Conservation (phyloP, 192 early-diverging fungal species). For the Coemansia umbellata region DNA sequence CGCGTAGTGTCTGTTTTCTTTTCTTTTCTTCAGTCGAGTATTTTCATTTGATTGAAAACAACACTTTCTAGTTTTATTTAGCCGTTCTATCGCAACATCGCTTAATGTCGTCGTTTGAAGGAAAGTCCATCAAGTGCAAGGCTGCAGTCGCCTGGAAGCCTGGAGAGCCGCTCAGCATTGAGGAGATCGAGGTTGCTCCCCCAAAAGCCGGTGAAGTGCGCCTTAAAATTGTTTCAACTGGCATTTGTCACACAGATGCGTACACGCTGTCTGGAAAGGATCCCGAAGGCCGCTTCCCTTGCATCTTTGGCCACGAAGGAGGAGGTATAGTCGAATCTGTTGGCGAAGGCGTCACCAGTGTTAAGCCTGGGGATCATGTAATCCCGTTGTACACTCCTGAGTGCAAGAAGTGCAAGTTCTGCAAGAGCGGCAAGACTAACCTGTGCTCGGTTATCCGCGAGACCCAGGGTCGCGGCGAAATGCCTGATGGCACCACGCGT, state of each 20-base stretch:
- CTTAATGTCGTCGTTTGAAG: slow-evolving; percentile 18
- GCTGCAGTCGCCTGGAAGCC: slow-evolving; percentile 96
- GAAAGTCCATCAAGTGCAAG: slow-evolving; percentile 70
- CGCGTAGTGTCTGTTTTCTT: background rate
- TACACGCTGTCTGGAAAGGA: slow-evolving; percentile 88
- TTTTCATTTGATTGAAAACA: no score
- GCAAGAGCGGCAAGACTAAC: slow-evolving; percentile 95
- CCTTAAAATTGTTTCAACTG: slow-evolving; percentile 87
- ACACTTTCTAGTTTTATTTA: no score
- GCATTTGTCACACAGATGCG: slow-evolving; percentile 94
- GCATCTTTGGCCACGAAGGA: slow-evolving; percentile 94
- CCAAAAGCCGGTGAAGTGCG: slow-evolving; percentile 94
- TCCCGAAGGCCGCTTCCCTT: slow-evolving; percentile 85
- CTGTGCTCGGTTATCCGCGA: slow-evolving; percentile 85
- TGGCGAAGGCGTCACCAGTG: slow-evolving; percentile 90
- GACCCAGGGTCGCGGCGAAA: slow-evolving; percentile 90
- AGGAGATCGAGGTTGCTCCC: slow-evolving; percentile 91
- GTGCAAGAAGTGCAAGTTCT: slow-evolving; percentile 96
- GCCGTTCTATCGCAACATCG: no score
- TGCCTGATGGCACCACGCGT: slow-evolving; percentile 91
- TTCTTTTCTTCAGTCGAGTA: no score
- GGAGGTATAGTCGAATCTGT: slow-evolving; percentile 94
- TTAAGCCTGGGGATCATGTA: slow-evolving; percentile 91
- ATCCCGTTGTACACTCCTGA: slow-evolving; percentile 90
- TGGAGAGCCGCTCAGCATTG: slow-evolving; percentile 85